A percentile compares a stretch with the other conserved stretches of the same genome.
Evolutionary conservation across 768 basidiomycete genomes (phyloP).

Genomic region (Cantharellus cinnabarinus): DNA sequence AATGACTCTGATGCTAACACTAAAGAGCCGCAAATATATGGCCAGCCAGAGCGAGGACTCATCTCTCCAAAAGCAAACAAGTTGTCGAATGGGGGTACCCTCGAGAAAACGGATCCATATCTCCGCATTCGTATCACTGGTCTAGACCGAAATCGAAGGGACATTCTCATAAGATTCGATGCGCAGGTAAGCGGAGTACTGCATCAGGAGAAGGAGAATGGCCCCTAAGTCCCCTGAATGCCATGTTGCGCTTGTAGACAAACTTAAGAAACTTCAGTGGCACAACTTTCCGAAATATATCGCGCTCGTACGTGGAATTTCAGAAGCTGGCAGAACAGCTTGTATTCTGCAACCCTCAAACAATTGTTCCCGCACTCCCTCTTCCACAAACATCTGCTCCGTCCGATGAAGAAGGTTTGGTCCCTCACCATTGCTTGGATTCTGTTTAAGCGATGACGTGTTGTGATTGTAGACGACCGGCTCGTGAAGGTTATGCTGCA

Average conservation of each 20-base stretch:
- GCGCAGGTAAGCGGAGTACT: conserved; percentile 47
- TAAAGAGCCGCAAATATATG: conserved; percentile 70
- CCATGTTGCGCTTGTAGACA: conserved; percentile 31
- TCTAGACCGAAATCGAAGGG: conserved; percentile 84
- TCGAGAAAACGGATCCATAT: conserved; percentile 64
- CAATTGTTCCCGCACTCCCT: conserved; percentile 87
- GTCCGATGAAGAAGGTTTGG: conserved; percentile 69
- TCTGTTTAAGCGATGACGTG: background rate
- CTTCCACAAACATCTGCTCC: conserved; percentile 92
- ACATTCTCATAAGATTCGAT: conserved; percentile 85
- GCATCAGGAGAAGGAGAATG: background rate
- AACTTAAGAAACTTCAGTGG: conserved; percentile 85
- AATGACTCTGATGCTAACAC: conserved; percentile 44
- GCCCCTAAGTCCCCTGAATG: background rate
- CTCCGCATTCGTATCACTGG: conserved; percentile 77
- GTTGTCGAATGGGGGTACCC: conserved; percentile 45
- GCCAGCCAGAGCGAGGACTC: conserved; percentile 64
- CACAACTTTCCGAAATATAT: conserved; percentile 79
- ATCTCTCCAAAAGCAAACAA: conserved; percentile 52
- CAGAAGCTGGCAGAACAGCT: conserved; percentile 84
- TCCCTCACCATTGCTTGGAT: background rate
- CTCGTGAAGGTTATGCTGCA: conserved; percentile 89
- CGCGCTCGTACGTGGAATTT: conserved; percentile 87
- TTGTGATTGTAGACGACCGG: conserved; percentile 44
- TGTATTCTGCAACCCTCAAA: conserved; percentile 81